These are phyloP conservation scores for Colletotrichum magnum DNA, from an alignment of 2,329 filamentous ascomycete genomes.

Conservation along the genomic window DNA sequence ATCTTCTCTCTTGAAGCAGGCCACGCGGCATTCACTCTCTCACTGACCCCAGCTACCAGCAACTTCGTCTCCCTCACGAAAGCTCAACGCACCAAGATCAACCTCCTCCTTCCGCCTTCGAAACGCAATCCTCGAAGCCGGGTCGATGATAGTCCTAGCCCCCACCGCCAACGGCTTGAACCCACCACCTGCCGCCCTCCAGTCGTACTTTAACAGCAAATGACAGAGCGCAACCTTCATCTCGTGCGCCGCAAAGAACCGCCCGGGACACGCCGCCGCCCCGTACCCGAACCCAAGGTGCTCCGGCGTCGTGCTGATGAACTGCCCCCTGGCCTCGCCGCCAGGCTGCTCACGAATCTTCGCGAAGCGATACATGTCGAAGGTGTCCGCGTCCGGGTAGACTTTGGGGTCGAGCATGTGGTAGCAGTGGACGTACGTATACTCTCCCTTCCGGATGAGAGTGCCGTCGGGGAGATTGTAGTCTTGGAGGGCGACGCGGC, in stretches of 20 bases:
- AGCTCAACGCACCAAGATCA: background rate
- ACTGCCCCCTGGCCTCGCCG: slow-evolving; percentile 21
- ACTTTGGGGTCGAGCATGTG: slow-evolving; percentile 1
- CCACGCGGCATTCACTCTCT: too few relatives aligned
- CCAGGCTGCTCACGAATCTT: slow-evolving; percentile 17
- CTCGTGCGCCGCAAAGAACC: slow-evolving; percentile 10
- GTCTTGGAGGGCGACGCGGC: background rate
- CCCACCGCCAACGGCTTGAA: background rate
- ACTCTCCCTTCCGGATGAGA: background rate
- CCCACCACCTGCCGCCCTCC: background rate
- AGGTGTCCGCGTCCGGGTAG: slow-evolving; percentile 7
- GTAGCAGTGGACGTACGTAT: background rate
- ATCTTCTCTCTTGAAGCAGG: too few relatives aligned
- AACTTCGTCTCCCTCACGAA: background rate
- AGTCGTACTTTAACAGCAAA: slow-evolving; percentile 15
- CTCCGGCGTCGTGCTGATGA: slow-evolving; percentile 41
- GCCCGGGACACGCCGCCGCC: background rate
- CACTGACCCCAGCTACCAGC: too few relatives aligned
- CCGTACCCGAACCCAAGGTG: slow-evolving; percentile 52
- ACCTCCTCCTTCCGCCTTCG: slow-evolving; percentile 4
- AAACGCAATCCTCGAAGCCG: background rate
- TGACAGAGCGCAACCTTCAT: slow-evolving; percentile 6
- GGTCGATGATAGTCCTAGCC: background rate
- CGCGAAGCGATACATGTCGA: slow-evolving; percentile 8
- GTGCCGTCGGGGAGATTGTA: background rate